Percentiles rank a stretch among this genome's conserved stretches.
These are phyloP conservation scores for Oryza meyeriana DNA, from an alignment of 176 grass and related monocot species.

Conservation along the genomic window DNA sequence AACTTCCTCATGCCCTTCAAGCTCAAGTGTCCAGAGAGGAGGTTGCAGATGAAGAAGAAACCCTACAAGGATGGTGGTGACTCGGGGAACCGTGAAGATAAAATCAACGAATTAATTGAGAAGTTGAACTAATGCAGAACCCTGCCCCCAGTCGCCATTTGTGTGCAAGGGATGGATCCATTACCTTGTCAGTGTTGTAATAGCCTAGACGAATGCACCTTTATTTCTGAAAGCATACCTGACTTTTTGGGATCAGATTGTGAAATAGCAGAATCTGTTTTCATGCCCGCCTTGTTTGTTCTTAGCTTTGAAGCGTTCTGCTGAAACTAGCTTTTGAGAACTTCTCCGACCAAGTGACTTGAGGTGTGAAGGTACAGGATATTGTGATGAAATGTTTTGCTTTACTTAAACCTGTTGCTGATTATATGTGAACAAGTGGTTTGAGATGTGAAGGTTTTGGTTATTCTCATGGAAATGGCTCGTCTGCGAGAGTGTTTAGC, in stretches of 20 bases:
- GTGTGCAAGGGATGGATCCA: background rate
- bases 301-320: background rate
- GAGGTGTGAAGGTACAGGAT: background rate
- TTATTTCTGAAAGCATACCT: background rate
- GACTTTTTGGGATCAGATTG: background rate
- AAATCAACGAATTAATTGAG: conserved; percentile 69
- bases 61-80: conserved; percentile 68
- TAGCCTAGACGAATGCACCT: conserved; percentile 35
- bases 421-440: no score
- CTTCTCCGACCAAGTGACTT: background rate
- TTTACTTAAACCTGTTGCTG: no score
- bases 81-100: conserved; percentile 54
- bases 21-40: conserved; percentile 71
- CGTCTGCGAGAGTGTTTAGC: no score
- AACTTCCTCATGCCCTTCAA: conserved; percentile 62
- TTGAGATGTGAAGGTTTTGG: background rate
- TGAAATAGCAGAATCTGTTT: conserved; percentile 36
- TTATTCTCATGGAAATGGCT: background rate
- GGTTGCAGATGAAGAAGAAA: conserved; percentile 62
- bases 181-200: conserved; percentile 37
- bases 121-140: conserved; percentile 50
- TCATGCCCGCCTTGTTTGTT: background rate
- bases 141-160: background rate
- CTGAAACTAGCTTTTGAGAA: background rate
- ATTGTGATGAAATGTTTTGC: background rate